Evolutionary conservation across 306 rosid species (phyloP), one percentile per base, ranked within the genome.

Genomic region (Vachellia collinsii): DNA sequence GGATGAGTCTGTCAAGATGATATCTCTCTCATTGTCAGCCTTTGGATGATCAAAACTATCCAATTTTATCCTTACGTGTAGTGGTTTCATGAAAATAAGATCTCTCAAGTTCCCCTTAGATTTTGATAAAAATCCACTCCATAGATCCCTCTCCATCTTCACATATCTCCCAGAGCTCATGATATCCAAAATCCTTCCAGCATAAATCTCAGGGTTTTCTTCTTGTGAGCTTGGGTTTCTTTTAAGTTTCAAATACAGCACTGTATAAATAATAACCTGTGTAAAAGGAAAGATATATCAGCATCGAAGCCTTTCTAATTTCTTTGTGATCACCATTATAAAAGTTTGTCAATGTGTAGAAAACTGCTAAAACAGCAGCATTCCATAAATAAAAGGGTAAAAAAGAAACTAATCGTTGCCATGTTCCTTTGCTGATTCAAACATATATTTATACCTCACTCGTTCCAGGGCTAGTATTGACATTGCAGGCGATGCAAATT

Each of bases 391-490:
- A 23, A 44, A 70, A 12, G 46, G 37, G 25, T 50, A 37, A 25
- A 54, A 9, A 41, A 43, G 23, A 23, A 0, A 10, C n/a, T n/a
- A n/a, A 6, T 51, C 46, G 51, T 76, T 16, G 44, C 66, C 23
- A 69, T 76, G 50, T 73, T 63, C 61, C 16, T 66, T 41, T 65
- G 44, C 4, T 66, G 58, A 44, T 79, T 83, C 65, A 73, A n/a
- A 67, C 19, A n/a, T n/a, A 70, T 70, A 43, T 17, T 5, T 23
- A 43, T 86, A 91, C 98, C 97, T 95, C 99, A 76, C 99, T 89
- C 14, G 88, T 90, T 85, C 99, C 99, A 1, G 97, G 95, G 88
- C 97, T 94, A 41, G 97, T 86, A 65, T 76, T 87, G 80, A 89
- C 93, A 73, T 80, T 70, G 85, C 89, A 83, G 62, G 46, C 83